Base-by-base conservation (phyloP, 768 basidiomycete genomes). In the Leccinum incarnatum region DNA sequence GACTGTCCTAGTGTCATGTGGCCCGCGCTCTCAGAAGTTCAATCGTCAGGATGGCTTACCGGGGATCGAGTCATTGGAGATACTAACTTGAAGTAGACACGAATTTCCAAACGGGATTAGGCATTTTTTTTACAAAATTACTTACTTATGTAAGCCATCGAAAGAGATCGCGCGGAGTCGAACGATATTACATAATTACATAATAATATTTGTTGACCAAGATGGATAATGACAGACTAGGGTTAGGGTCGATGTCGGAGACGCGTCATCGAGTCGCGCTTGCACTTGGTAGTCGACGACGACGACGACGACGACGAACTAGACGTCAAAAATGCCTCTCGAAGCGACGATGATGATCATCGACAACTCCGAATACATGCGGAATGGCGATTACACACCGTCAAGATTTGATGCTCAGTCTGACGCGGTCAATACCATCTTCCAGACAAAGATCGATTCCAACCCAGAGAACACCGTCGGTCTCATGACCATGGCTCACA, bases 401-500 rank as follows among this genome's bases (percentile, higher is more conserved):
- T 87, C 88, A 36, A 85, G 96, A 61, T 94, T 93, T 69, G 87
- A 89, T 32, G 93, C 95, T 1, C 97, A 98, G 75, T 77, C 88
- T 7, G 95, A 98, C 75, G 92, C 96, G 2, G 91, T 95, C 63
- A 94, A 84, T 57, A 84, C 87, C 57, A 81, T 98, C 66, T 95
- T 97, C 74, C 87, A 89, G 71, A 87, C 92, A 54, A 99, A 99
- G 82, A 89, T 89, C 65, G 89, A 93, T 71, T 89, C 93, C 25
- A 98, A 99, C 77, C 93, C 96, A 17, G 97, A 99, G 77, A 98
- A 91, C 75, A 94, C 94, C 11, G 95, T 98, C 45, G 97, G 97
- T 5, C 78, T 98, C 45, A 97, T 99, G 95, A 93, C 93, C 29
- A 96, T 96, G 93, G 96, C 94, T 14, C 91, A 93, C 56, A 97